Conservation (phyloP, 495 filamentous ascomycete species). For the Annulohypoxylon stygium region DNA sequence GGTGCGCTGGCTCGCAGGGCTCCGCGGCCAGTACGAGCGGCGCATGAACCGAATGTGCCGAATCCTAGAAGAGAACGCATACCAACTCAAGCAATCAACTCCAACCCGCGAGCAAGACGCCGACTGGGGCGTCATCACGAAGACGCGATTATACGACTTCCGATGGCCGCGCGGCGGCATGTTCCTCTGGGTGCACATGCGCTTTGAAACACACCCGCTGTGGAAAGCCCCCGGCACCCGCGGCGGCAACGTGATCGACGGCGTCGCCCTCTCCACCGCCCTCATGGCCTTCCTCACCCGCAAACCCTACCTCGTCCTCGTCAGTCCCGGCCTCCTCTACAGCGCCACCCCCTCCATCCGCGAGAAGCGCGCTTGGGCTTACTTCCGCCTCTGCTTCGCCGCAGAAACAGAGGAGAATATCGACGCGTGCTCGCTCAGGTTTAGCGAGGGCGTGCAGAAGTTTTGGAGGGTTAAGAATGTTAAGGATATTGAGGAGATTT, state of each 20-base stretch:
- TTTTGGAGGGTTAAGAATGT: conserved; percentile 82
- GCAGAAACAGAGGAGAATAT: conserved; percentile 80
- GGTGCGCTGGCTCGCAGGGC: conserved; percentile 87
- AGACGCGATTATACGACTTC: conserved; percentile 78
- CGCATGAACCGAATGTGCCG: conserved; percentile 83
- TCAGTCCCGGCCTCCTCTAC: conserved; percentile 78
- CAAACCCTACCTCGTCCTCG: conserved; percentile 75
- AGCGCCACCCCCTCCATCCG: conserved; percentile 69
- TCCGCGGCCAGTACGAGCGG: conserved; percentile 83
- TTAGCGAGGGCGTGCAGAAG: conserved; percentile 73
- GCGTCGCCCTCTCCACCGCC: conserved; percentile 65
- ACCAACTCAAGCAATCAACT: conserved; percentile 65
- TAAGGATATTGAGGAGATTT: conserved; percentile 70
- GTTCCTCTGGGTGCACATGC: conserved; percentile 86
- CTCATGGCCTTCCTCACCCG: conserved; percentile 80
- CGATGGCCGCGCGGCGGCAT: conserved; percentile 87
- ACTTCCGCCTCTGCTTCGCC: conserved; percentile 86
- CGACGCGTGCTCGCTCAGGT: conserved; percentile 66
- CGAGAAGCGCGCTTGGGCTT: conserved; percentile 69
- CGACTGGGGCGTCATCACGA: conserved; percentile 78
- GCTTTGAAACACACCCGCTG: conserved; percentile 79
- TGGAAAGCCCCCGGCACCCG: conserved; percentile 57
- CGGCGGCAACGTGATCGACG: conserved; percentile 48
- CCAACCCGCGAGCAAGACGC: conserved; percentile 54
- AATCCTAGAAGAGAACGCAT: conserved; percentile 74